A percentile compares a stretch with the other conserved stretches of the same genome.
phyloP scores from a whole-genome alignment of 2,329 filamentous ascomycete species.

The Sporothrix curviconia region DNA sequence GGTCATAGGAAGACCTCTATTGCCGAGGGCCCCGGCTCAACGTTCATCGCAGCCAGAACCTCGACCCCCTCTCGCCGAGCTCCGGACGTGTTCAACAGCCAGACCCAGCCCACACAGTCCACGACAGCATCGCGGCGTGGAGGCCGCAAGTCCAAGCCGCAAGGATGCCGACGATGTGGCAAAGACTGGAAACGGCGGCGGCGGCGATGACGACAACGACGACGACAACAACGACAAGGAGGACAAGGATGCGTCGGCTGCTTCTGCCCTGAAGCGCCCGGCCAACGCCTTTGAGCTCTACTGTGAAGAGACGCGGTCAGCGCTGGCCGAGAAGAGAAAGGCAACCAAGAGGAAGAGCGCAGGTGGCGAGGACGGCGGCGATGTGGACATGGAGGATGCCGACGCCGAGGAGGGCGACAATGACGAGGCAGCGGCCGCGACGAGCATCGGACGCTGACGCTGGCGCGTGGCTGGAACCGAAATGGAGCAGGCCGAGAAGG shows the following conservation, averaged over 20 bases:
- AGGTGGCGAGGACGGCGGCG: slow-evolving; percentile 22
- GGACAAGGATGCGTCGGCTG: slow-evolving; percentile 19
- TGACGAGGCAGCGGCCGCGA: slow-evolving; percentile 2
- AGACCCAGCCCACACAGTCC: slow-evolving; percentile 19
- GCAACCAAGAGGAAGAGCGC: slow-evolving; percentile 21
- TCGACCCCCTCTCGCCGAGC: slow-evolving; percentile 41
- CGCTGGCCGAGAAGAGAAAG: slow-evolving; percentile 37
- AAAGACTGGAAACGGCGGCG: no score
- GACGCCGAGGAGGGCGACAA: slow-evolving; percentile 20
- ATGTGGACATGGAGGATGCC: slow-evolving; percentile 35
- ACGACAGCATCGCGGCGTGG: slow-evolving; percentile 21
- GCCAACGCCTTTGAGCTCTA: slow-evolving; percentile 49
- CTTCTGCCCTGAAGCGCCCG: slow-evolving; percentile 40
- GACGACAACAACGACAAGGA: slow-evolving; percentile 21
- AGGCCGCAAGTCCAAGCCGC: slow-evolving; percentile 26
- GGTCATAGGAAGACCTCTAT: slow-evolving; percentile 58
- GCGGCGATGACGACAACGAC: slow-evolving; percentile 24
- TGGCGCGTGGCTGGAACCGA: slow-evolving; percentile 50
- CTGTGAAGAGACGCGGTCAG: slow-evolving; percentile 42
- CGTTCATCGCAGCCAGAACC: slow-evolving; percentile 42
- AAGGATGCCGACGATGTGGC: slow-evolving; percentile 22
- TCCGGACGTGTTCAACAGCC: slow-evolving; percentile 46
- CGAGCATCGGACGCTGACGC: slow-evolving; percentile 47
- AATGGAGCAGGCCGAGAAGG: slow-evolving; percentile 42
- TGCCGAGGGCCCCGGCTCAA: slow-evolving; percentile 34